phyloP scores from a whole-genome alignment of 2,329 filamentous ascomycete genomes.

The Ascochyta lentis region DNA sequence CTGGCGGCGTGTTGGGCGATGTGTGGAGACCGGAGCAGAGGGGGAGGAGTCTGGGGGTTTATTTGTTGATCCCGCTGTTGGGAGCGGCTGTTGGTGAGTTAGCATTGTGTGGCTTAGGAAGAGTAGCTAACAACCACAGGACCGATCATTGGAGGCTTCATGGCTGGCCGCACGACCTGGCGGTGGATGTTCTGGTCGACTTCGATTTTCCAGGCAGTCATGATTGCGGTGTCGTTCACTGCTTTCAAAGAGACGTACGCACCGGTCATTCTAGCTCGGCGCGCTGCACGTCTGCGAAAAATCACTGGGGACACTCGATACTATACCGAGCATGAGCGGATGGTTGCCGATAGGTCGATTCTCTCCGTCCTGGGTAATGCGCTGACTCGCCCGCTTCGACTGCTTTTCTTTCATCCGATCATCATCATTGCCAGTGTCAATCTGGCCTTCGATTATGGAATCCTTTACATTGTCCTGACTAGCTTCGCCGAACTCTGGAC shows the following conservation, averaged over 20 bases:
- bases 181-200: constrained; percentile 42
- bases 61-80: constrained; percentile 32
- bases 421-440: constrained; percentile 53
- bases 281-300: constrained; percentile 28
- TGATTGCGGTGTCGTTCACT: constrained; percentile 42
- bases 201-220: constrained; percentile 34
- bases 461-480: constrained; percentile 41
- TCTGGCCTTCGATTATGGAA: constrained; percentile 43
- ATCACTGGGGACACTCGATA: constrained; percentile 74
- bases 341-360: constrained; percentile 10
- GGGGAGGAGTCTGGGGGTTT: constrained; percentile 28
- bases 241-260: constrained; percentile 55
- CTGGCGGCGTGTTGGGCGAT: constrained; percentile 33
- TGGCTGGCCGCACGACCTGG: constrained; percentile 35
- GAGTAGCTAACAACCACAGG: constrained; percentile 8
- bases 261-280: constrained; percentile 51
- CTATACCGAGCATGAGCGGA: constrained; percentile 41
- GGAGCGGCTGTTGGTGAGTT: constrained; percentile 27
- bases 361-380: constrained; percentile 52
- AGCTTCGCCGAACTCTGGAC: constrained; percentile 38
- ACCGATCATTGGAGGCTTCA: constrained; percentile 39
- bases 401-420: constrained; percentile 62
- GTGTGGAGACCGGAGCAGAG: constrained; percentile 35
- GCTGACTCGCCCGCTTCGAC: constrained; percentile 60
- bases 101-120: background rate